phyloP scores from a whole-genome alignment of 2,329 filamentous ascomycete genomes.

The Harringtonia lauricola region DNA sequence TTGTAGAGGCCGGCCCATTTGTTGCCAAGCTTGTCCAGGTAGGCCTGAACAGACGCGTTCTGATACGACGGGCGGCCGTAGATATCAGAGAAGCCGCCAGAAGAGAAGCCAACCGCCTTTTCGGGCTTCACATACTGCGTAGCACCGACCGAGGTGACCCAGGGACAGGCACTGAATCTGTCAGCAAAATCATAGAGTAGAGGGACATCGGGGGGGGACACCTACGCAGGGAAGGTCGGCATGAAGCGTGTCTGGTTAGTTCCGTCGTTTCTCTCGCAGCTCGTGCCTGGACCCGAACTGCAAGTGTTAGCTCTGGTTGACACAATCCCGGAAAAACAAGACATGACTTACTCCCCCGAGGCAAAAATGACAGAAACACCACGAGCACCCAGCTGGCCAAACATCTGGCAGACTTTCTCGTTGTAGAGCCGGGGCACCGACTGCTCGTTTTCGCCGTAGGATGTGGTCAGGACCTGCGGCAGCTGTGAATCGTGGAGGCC shows the following conservation, averaged over 20 bases:
- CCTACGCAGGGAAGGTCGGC: conserved; percentile 45
- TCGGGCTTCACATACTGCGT: conserved; percentile 30
- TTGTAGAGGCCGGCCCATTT: conserved; percentile 34
- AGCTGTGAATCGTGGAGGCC: conserved; percentile 29
- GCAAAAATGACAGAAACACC: conserved; percentile 39
- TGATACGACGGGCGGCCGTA: conserved; percentile 37
- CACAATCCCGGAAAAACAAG: too few relatives aligned
- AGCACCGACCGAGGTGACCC: conserved; percentile 54
- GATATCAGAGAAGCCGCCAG: conserved; percentile 40
- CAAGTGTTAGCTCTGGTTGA: background rate
- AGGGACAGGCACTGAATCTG: conserved; percentile 41
- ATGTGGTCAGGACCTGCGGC: conserved; percentile 46
- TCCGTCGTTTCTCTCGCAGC: conserved; percentile 49
- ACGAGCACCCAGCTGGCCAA: conserved; percentile 40
- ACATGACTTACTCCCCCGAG: conserved; percentile 34
- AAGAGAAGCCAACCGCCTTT: conserved; percentile 29
- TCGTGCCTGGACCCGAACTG: conserved; percentile 25
- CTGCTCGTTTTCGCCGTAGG: conserved; percentile 48
- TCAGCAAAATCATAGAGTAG: background rate
- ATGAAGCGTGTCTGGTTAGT: conserved; percentile 43
- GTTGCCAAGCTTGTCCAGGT: conserved; percentile 18
- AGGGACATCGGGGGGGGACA: too few relatives aligned
- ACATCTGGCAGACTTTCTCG: conserved; percentile 37
- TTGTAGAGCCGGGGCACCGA: conserved; percentile 40
- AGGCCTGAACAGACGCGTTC: conserved; percentile 24